These are phyloP conservation scores for Trichoderma atroviride DNA, from an alignment of 2,329 filamentous ascomycete species.

Conservation along the genomic window DNA sequence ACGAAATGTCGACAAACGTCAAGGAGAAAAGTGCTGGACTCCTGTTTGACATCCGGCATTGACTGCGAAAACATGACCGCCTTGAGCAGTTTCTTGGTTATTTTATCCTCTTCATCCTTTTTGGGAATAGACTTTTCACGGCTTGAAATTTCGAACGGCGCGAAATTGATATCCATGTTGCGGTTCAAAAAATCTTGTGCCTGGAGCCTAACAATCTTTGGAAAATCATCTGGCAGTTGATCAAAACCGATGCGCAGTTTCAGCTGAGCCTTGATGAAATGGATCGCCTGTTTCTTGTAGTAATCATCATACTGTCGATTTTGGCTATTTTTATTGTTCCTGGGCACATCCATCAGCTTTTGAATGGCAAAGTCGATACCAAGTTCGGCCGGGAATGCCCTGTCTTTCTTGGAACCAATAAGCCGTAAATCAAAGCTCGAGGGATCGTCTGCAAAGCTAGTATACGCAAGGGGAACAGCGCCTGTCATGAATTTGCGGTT, in stretches of 20 bases:
- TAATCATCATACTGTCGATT: slow-evolving; percentile 71
- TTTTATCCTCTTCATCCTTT: slow-evolving; percentile 79
- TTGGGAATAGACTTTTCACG: slow-evolving; percentile 83
- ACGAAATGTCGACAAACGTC: slow-evolving; percentile 89
- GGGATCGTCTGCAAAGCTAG: slow-evolving; percentile 82
- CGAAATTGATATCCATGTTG: slow-evolving; percentile 71
- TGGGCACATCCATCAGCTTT: slow-evolving; percentile 81
- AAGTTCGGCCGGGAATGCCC: slow-evolving; percentile 82
- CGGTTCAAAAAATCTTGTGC: slow-evolving; percentile 79
- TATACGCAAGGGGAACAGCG: slow-evolving; percentile 79
- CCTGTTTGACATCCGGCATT: slow-evolving; percentile 75
- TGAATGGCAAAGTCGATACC: slow-evolving; percentile 87
- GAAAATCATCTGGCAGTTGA: slow-evolving; percentile 84
- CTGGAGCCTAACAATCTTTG: slow-evolving; percentile 81
- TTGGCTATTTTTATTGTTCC: slow-evolving; percentile 55
- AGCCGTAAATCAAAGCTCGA: slow-evolving; percentile 87
- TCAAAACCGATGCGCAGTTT: slow-evolving; percentile 91
- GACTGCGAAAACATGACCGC: slow-evolving; percentile 85
- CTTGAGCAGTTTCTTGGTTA: slow-evolving; percentile 84
- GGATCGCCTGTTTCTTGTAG: slow-evolving; percentile 92
- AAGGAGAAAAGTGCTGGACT: slow-evolving; percentile 73
- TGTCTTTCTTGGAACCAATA: slow-evolving; percentile 84
- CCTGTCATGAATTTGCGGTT: slow-evolving; percentile 96
- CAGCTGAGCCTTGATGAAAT: slow-evolving; percentile 82
- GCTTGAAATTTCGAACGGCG: slow-evolving; percentile 74